Conservation (phyloP, 2,329 filamentous ascomycete species). For the Xylariaceae sp. region DNA sequence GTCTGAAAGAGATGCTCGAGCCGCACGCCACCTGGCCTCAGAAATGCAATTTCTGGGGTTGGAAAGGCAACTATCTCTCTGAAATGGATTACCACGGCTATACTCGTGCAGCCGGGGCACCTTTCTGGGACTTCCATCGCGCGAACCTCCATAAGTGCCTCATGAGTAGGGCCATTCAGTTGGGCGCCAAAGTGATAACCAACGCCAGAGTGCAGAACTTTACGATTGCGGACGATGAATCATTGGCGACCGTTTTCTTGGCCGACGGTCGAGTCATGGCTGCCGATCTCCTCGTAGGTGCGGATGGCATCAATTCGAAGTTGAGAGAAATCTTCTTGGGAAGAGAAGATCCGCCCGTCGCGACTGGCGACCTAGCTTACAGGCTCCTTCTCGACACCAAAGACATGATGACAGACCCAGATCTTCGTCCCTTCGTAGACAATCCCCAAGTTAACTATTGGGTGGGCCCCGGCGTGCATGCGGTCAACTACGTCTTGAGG, state of each 20-base stretch:
- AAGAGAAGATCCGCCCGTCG: conserved; percentile 51
- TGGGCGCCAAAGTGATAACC: conserved; percentile 55
- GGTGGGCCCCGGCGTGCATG: conserved; percentile 59
- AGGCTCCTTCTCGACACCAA: conserved; percentile 53
- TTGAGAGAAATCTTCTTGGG: conserved; percentile 53
- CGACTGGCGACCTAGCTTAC: conserved; percentile 59
- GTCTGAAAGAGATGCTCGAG: conserved; percentile 50
- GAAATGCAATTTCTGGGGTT: conserved; percentile 57
- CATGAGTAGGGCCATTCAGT: conserved; percentile 52
- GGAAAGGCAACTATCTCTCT: conserved; percentile 58
- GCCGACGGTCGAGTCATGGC: conserved; percentile 44
- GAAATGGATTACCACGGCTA: conserved; percentile 55
- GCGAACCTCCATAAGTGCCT: conserved; percentile 58
- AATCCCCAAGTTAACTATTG: conserved; percentile 59
- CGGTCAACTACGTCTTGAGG: conserved; percentile 59
- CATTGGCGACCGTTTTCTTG: conserved; percentile 48
- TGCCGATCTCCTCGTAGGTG: conserved; percentile 55
- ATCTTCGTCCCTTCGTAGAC: conserved; percentile 52
- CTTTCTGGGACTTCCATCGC: conserved; percentile 63
- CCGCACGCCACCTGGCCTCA: conserved; percentile 50
- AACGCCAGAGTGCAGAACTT: conserved; percentile 53
- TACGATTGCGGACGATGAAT: conserved; percentile 41
- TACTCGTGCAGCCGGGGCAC: conserved; percentile 44
- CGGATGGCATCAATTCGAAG: conserved; percentile 55
- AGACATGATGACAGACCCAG: conserved; percentile 54